A percentile compares a stretch with the other conserved stretches of the same genome.
These are phyloP conservation scores for Fistulifera pelliculosa DNA, from an alignment of 108 stramenopile species.

Conservation along the genomic window DNA sequence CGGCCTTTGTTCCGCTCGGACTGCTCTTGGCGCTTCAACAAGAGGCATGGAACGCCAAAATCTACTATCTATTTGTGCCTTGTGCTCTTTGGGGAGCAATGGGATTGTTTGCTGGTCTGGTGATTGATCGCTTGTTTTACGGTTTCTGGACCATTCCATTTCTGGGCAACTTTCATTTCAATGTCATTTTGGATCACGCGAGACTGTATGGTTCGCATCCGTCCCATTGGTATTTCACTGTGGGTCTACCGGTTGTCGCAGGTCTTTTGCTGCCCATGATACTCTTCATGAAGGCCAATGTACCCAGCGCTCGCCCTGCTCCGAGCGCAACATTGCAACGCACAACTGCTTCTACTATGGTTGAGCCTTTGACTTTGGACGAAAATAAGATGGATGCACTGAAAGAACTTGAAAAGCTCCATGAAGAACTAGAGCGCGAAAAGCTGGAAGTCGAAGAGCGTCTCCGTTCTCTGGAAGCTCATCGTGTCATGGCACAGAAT, in stretches of 20 bases:
- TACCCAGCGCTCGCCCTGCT: constrained; percentile 1
- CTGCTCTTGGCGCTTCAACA: constrained; percentile 41
- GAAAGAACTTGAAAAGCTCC: background rate
- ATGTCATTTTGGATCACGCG: constrained; percentile 51
- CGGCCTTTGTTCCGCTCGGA: constrained; percentile 74
- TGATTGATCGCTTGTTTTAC: constrained; percentile 63
- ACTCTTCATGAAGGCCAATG: constrained; percentile 16
- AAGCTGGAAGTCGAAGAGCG: no score
- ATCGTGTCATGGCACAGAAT: background rate
- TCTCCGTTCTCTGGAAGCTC: background rate
- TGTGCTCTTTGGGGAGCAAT: constrained; percentile 46
- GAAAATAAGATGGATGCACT: background rate
- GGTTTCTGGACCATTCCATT: constrained; percentile 81
- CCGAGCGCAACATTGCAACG: background rate
- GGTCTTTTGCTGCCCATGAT: constrained; percentile 56
- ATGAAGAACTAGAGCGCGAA: background rate
- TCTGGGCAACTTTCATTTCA: constrained; percentile 81
- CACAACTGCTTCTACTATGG: background rate
- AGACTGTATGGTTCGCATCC: constrained; percentile 82
- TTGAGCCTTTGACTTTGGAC: background rate
- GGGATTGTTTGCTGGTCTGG: constrained; percentile 40
- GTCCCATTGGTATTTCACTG: constrained; percentile 72
- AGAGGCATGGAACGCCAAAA: background rate
- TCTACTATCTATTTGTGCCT: constrained; percentile 12
- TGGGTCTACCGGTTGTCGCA: constrained; percentile 65